A percentile compares a stretch with the other conserved stretches of the same genome.
These are phyloP conservation scores for Aspergillus texensis DNA, from an alignment of 2,329 filamentous ascomycete genomes.

Conservation along the genomic window DNA sequence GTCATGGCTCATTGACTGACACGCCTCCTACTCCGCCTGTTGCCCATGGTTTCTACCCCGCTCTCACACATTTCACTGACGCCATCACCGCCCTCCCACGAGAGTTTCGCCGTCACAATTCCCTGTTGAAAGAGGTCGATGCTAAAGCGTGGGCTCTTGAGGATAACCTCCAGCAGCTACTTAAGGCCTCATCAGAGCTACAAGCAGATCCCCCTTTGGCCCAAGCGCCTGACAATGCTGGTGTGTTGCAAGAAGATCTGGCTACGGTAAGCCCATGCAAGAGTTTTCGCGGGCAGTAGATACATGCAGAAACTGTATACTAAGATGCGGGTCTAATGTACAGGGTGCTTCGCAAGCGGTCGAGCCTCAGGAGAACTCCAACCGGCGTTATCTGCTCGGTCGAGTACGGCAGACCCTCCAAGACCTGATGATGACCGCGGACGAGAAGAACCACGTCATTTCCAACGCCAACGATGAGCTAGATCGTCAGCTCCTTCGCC, in stretches of 20 bases:
- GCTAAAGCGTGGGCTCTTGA: slow-evolving; percentile 92
- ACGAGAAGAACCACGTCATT: slow-evolving; percentile 97
- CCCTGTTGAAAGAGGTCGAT: slow-evolving; percentile 94
- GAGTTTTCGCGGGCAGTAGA: neutral
- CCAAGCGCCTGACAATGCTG: slow-evolving; percentile 40
- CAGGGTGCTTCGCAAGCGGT: slow-evolving; percentile 32
- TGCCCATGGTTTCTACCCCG: slow-evolving; percentile 62
- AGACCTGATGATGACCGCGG: slow-evolving; percentile 84
- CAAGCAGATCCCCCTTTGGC: slow-evolving; percentile 36
- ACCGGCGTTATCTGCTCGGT: slow-evolving; percentile 70
- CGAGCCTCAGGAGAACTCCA: slow-evolving; percentile 40
- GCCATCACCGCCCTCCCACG: slow-evolving; percentile 89
- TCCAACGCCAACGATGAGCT: slow-evolving; percentile 89
- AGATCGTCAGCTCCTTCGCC: slow-evolving; percentile 77
- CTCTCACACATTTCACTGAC: slow-evolving; percentile 79
- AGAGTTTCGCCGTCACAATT: slow-evolving; percentile 94
- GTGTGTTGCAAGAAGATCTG: slow-evolving; percentile 38
- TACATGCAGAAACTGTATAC: neutral
- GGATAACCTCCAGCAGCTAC: slow-evolving; percentile 75
- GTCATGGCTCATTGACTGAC: slow-evolving; percentile 33
- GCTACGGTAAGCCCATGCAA: slow-evolving; percentile 28
- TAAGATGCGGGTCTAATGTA: slow-evolving; percentile 2
- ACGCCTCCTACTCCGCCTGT: slow-evolving; percentile 33
- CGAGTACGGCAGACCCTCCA: slow-evolving; percentile 77
- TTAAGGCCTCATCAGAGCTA: slow-evolving; percentile 50